A percentile compares a stretch with the other conserved stretches of the same genome.
These are phyloP conservation scores for Trichoderma afroharzianum DNA, from an alignment of 2,329 filamentous ascomycete species.

Conservation along the genomic window DNA sequence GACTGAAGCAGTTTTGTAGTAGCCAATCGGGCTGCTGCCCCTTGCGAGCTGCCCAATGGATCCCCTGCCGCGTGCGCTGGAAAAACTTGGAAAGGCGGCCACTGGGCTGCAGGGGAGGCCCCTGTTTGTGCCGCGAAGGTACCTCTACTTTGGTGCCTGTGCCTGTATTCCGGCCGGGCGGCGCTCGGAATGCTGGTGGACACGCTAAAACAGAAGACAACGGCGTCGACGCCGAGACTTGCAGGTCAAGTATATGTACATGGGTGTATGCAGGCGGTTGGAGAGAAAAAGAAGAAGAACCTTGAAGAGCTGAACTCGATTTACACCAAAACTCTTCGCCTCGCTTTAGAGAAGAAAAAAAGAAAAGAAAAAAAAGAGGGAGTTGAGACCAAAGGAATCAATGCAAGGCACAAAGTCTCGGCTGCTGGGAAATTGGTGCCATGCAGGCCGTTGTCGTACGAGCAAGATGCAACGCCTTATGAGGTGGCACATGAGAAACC, in stretches of 20 bases:
- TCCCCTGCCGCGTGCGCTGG: constrained; percentile 3
- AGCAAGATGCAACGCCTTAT: not conserved
- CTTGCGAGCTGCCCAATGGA: not conserved
- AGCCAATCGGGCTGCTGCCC: constrained; percentile 13
- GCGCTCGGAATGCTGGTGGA: not conserved
- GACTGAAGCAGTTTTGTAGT: not conserved
- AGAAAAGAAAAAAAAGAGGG: not conserved
- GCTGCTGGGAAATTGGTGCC: constrained; percentile 11
- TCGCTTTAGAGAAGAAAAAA: not conserved
- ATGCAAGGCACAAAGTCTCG: not conserved
- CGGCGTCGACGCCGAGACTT: not conserved
- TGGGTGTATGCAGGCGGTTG: not conserved
- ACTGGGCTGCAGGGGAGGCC: constrained; percentile 1
- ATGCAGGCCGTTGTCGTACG: not conserved
- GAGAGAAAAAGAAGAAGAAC: not conserved
- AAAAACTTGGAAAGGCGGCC: not conserved
- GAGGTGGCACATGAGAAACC: not conserved
- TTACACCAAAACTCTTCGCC: not conserved
- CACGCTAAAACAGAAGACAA: not conserved
- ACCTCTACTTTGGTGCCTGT: not conserved
- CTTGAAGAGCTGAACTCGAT: not conserved
- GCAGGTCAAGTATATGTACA: not conserved
- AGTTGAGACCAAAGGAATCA: not conserved
- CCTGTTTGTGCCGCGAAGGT: not conserved
- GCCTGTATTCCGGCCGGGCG: not conserved